Evolutionary conservation across 106 monocot genomes (phyloP).

Genomic region (Agapanthus africanus): DNA sequence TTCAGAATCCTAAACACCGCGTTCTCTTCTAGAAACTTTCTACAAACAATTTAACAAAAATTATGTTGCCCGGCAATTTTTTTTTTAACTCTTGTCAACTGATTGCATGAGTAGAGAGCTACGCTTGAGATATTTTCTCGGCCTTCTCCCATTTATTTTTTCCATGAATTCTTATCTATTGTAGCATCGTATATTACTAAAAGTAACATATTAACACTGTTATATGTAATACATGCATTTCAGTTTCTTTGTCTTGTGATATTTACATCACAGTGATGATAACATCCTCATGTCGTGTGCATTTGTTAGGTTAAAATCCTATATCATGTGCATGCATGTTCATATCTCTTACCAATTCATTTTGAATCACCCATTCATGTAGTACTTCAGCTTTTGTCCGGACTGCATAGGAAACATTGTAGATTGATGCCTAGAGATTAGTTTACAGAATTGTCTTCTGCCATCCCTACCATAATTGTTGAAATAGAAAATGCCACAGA

Average conservation of each 20-base stretch:
- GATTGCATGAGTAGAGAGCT: too few relatives aligned
- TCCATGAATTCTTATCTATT: neutral
- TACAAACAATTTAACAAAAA: neutral
- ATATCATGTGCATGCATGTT: neutral
- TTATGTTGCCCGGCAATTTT: too few relatives aligned
- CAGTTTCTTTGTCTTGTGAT: neutral
- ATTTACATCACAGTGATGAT: neutral
- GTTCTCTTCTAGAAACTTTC: neutral
- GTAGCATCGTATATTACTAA: neutral
- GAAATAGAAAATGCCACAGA: too few relatives aligned
- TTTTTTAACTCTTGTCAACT: too few relatives aligned
- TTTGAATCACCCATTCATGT: neutral
- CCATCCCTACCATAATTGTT: too few relatives aligned
- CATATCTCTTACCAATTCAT: neutral
- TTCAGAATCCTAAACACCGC: neutral
- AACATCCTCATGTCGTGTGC: neutral
- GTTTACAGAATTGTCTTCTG: too few relatives aligned
- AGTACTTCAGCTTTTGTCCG: neutral
- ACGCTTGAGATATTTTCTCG: neutral
- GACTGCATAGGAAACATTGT: too few relatives aligned
- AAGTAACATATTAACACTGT: neutral
- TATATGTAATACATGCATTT: neutral
- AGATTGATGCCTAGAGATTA: too few relatives aligned
- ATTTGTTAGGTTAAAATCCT: neutral
- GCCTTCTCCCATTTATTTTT: neutral